A percentile compares a stretch with the other conserved stretches of the same genome.
Conservation (phyloP, 2,329 filamentous ascomycete genomes). For the Ceratocystis ficicola region DNA sequence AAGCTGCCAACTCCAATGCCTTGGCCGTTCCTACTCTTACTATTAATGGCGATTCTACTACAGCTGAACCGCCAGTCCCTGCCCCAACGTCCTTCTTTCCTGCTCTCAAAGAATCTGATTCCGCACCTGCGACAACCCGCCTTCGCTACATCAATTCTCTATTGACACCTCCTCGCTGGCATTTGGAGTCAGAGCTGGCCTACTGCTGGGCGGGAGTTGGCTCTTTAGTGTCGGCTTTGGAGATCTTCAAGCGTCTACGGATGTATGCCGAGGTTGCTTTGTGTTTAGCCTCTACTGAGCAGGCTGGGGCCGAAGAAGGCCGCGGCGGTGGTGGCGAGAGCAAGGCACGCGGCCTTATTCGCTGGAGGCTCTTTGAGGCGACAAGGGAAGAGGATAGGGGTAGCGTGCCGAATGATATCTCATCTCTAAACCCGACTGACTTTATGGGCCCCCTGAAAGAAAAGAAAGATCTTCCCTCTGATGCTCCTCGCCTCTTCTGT, state of each 20-base stretch:
- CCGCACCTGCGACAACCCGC: conserved; percentile 63
- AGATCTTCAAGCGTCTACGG: conserved; percentile 86
- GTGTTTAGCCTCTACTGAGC: conserved; percentile 57
- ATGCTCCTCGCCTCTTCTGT: conserved; percentile 80
- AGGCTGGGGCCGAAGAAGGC: conserved; percentile 50
- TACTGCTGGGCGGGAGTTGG: conserved; percentile 85
- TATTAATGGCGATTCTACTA: conserved; percentile 26
- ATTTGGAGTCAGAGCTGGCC: conserved; percentile 84
- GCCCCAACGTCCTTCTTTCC: conserved; percentile 71
- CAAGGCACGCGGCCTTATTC: conserved; percentile 64
- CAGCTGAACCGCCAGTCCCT: conserved; percentile 20
- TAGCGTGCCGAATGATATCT: conserved; percentile 12
- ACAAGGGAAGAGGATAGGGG: conserved; percentile 40
- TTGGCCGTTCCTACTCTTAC: background rate
- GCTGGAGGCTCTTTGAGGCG: conserved; percentile 65
- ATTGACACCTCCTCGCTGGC: conserved; percentile 77
- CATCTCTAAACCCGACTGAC: conserved; percentile 23
- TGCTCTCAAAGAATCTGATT: conserved; percentile 56
- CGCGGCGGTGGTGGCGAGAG: conserved; percentile 54
- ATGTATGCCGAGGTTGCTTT: conserved; percentile 93
- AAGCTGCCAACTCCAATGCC: conserved; percentile 22
- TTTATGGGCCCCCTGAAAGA: conserved; percentile 41
- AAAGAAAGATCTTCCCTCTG: conserved; percentile 52
- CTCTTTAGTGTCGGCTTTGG: conserved; percentile 75
- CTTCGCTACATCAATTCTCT: conserved; percentile 76